These are phyloP conservation scores for Penicillium dipodomyicola DNA, from an alignment of 495 filamentous ascomycete genomes.

Conservation along the genomic window DNA sequence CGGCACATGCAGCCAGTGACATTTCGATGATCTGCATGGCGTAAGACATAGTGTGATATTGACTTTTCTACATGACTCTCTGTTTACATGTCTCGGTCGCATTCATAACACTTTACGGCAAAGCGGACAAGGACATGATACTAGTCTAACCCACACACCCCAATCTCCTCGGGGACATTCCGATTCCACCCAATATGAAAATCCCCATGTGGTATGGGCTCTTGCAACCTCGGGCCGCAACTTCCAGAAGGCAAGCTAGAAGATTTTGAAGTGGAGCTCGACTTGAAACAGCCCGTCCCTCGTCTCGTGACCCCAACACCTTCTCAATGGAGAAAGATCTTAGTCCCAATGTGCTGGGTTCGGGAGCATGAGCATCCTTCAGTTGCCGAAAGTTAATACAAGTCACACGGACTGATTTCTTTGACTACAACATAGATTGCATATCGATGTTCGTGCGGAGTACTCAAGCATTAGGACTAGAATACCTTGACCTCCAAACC, in stretches of 20 bases:
- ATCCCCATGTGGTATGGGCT: constrained; percentile 5
- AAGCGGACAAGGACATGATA: not conserved
- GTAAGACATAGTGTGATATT: not conserved
- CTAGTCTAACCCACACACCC: not conserved
- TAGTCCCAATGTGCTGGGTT: constrained; percentile 3
- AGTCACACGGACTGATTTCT: not conserved
- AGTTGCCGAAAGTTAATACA: not conserved
- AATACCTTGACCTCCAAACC: not conserved
- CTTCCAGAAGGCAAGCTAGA: constrained; percentile 22
- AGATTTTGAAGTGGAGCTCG: constrained; percentile 17
- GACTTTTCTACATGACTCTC: constrained; percentile 6
- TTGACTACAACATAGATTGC: not conserved
- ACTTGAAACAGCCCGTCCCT: constrained; percentile 21
- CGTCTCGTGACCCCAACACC: constrained; percentile 15
- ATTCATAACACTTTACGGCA: constrained; percentile 5
- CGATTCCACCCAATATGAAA: constrained; percentile 11
- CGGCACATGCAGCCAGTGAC: constrained; percentile 3
- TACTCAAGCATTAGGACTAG: not conserved
- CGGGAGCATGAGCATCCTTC: not conserved
- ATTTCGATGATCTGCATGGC: constrained; percentile 7
- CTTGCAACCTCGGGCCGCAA: constrained; percentile 19
- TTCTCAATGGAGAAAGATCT: not conserved
- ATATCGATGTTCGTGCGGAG: not conserved
- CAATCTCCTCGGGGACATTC: not conserved
- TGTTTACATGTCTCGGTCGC: constrained; percentile 14